phyloP scores from a whole-genome alignment of 441 rosid genomes.

The Euphorbia celastroides region DNA sequence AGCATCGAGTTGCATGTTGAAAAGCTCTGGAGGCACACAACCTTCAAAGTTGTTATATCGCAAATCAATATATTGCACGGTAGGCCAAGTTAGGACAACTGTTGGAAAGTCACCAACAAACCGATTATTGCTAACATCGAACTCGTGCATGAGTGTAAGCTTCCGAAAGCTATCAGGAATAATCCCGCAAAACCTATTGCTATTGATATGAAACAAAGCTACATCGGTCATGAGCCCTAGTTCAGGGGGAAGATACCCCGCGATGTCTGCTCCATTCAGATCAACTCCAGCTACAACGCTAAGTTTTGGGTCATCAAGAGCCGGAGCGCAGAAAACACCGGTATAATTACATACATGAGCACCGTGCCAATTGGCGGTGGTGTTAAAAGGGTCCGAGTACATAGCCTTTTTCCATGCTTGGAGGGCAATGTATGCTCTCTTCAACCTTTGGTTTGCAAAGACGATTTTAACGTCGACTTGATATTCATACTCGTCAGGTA shows the following conservation, averaged over 20 bases:
- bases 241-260: slow-evolving; percentile 72
- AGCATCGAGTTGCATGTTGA: slow-evolving; percentile 55
- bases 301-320: slow-evolving; percentile 43
- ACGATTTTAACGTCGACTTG: slow-evolving; percentile 31
- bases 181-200: slow-evolving; percentile 79
- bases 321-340: slow-evolving; percentile 71
- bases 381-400: slow-evolving; percentile 70
- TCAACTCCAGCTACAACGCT: slow-evolving; percentile 67
- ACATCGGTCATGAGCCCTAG: slow-evolving; percentile 63
- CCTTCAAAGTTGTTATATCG: slow-evolving; percentile 84
- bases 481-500: slow-evolving; percentile 30
- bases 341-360: slow-evolving; percentile 56
- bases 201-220: slow-evolving; percentile 67
- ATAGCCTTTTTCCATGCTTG: slow-evolving; percentile 75
- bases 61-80: slow-evolving; percentile 47
- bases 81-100: slow-evolving; percentile 46
- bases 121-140: slow-evolving; percentile 83
- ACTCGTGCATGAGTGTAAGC: slow-evolving; percentile 62
- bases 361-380: slow-evolving; percentile 68
- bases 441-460: slow-evolving; percentile 54
- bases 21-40: slow-evolving; percentile 46
- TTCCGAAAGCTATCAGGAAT: slow-evolving; percentile 53
- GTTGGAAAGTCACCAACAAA: slow-evolving; percentile 70
- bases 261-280: slow-evolving; percentile 80
- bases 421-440: slow-evolving; percentile 61